Evolutionary conservation across 352 stramenopile genomes (phyloP), one percentile per base, ranked within the genome.

Genomic region (Pythium rishiriense): DNA sequence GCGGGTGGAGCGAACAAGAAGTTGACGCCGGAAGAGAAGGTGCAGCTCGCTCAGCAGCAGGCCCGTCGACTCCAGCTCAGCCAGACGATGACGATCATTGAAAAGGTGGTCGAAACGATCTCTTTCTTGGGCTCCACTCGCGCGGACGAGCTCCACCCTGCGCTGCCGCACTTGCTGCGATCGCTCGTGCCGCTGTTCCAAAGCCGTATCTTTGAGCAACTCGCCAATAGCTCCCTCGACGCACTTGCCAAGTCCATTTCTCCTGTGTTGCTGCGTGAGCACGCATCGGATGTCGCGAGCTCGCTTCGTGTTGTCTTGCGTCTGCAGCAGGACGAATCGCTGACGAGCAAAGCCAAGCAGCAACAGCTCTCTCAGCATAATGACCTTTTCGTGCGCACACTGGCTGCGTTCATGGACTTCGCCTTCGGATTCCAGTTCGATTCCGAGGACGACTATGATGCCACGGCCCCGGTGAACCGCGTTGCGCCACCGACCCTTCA

Each of bases 361-460:
- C 62, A 72, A 14, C 49, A 63, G 31, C 57, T 94, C 9, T 53
- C 61, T 15, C 60, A 75, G 28, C 78, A 81, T 65, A 58, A 79
- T 37, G 63, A 73, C 15, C 49, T 93, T 8, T 89, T 94, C 47
- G 69, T 79, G 39, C 85, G 83, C 48, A 69, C 82, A 39, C 68
- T 93, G 41, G 73, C 72, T 10, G 62, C 77, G 6, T 62, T 93
- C 3, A 90, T 93, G 81, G 80, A 92, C 42, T 75, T 83, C 49
- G 84, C 90, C 12, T 94, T 96, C 53, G 87, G 83, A 17, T 93
- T 90, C 58, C 83, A 91, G 63, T 90, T 93, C 21, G 81, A 90
- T 54, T 87, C 72, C 22, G 87, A 96, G 41, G 64, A 73, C 4
- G 87, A 96, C 47, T 93, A 90, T 69, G 81, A 94, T 21, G 68